Evolutionary conservation across 345 rosid species (phyloP), one percentile per base, ranked within the genome.

Genomic region (Salix exigua): DNA sequence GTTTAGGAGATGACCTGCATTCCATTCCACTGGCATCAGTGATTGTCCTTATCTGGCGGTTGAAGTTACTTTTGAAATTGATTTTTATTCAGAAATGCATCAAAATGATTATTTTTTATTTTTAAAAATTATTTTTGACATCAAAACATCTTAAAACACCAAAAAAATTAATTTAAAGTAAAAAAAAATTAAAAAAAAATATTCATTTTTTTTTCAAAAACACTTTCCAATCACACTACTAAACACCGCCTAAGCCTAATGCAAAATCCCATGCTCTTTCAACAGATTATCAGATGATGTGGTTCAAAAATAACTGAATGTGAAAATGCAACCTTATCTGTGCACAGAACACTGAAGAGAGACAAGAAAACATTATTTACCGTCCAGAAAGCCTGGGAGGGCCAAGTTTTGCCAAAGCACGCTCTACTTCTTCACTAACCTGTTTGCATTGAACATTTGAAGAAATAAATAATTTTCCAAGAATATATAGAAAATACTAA

Each of bases 351-450:
- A 28, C 21, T 37, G 28, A 71, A 71, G 19, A 67, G 64, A 23
- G 38, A 21, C 50, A 21, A 28, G 30, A 48, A 18, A 35, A 38
- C 60, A 28, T n/a, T 8, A 38, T 38, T 14, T 53, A 82, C 84
- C 79, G 48, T 74, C 65, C 78, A n/a, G 73, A 38, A 42, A 82
- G 76, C 33, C 70, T 77, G 25, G 81, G 46, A 33, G 84, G 71
- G 70, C 79, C 84, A 12, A 82, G 51, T 74, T 82, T 82, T 37
- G 84, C 81, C 17, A 82, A 66, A 44, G 84, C 84, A 51, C 84
- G 84, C 78, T 82, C 84, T 73, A 82, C 76, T 82, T 82, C 84
- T 74, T 82, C 84, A 9, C 84, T 82, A 53, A 82, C 84, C 84
- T 82, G 76, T 48, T 68, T 38, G 7, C 12, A 73, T 25, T 37